Evolutionary conservation across 2,329 filamentous ascomycete genomes (phyloP).

Genomic region (Magnaporthiopsis rhizophila): DNA sequence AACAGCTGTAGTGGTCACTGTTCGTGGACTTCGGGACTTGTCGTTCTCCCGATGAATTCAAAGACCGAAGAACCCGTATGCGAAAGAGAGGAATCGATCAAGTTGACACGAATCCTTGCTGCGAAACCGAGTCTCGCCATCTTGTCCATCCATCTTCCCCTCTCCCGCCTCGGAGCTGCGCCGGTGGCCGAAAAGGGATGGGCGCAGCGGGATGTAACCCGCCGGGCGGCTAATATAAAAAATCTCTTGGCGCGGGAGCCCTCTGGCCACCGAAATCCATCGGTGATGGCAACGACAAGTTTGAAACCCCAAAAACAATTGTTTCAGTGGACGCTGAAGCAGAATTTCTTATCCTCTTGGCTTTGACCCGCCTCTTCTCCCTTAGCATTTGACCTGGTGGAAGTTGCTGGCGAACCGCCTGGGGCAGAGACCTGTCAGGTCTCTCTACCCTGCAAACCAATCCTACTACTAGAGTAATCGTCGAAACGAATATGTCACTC

Average conservation of each 20-base stretch:
- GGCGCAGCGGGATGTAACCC: not conserved
- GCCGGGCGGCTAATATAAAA: not conserved
- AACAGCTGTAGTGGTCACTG: no score
- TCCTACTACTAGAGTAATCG: no score
- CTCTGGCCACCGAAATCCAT: not conserved
- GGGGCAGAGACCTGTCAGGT: no score
- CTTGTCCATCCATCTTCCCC: not conserved
- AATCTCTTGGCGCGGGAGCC: not conserved
- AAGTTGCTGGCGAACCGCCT: no score
- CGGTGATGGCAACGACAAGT: not conserved
- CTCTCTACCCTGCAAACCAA: no score
- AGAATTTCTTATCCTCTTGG: no score
- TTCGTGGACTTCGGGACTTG: not conserved
- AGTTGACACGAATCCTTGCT: not conserved
- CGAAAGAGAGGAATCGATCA: not conserved
- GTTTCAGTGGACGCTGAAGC: no score
- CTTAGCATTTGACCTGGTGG: no score
- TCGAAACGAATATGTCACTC: no score
- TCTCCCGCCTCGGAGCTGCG: not conserved
- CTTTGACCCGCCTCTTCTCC: no score
- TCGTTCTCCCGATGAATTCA: not conserved
- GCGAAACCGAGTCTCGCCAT: not conserved
- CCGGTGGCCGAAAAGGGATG: not conserved
- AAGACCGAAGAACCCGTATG: not conserved
- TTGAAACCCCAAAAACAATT: not conserved